Base-by-base conservation (phyloP, 768 basidiomycete species). In the Crassisporium funariophilum region DNA sequence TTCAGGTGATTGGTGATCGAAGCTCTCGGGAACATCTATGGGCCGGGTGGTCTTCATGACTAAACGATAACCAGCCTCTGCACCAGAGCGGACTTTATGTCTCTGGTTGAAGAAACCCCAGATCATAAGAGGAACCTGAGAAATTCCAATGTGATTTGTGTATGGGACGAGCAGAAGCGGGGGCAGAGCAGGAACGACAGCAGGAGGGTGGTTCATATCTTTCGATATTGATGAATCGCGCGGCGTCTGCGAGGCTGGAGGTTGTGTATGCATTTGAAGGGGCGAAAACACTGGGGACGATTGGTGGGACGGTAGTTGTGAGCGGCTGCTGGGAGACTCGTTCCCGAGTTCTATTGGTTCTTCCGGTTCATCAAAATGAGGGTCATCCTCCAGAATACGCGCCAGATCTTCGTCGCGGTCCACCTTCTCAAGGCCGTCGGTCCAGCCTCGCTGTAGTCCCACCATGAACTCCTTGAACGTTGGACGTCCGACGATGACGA, bases 381-480 rank as follows among this genome's bases (percentile, higher is more conserved):
- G 81, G 62, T 97, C 92, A 20, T 74, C 71, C 56, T 84, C 83
- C 37, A 94, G 65, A 51, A 79, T 75, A 44, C 71, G 75, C 0
- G 88, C 74, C n/a, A 94, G 71, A 25, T 70, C 64, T 43, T 91
- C 86, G 47, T 95, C 91, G 25, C 71, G 68, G 60, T 91, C 88
- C 43, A 86, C 70, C 41, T 79, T 77, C 37, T 84, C 77, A 23
- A 91, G 64, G 1, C 81, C 74, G 21, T 84, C 83, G 15, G 85
- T 82, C 89, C 91, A 99, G 2, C 97, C 97, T 44, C 79, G 75
- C 60, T 78, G 81, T 33, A 98, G 62, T 2, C 95, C 97, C 44
- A 83, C 77, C 81, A 98, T 82, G 65, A 90, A 98, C 70, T 99
- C 97, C 71, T 98, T 99, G 68, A 95, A 78, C 0, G 91, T 88